Evolutionary conservation across 2,329 filamentous ascomycete species (phyloP), one percentile per base, ranked within the genome.

Genomic region (Coniochaeta ligniaria): DNA sequence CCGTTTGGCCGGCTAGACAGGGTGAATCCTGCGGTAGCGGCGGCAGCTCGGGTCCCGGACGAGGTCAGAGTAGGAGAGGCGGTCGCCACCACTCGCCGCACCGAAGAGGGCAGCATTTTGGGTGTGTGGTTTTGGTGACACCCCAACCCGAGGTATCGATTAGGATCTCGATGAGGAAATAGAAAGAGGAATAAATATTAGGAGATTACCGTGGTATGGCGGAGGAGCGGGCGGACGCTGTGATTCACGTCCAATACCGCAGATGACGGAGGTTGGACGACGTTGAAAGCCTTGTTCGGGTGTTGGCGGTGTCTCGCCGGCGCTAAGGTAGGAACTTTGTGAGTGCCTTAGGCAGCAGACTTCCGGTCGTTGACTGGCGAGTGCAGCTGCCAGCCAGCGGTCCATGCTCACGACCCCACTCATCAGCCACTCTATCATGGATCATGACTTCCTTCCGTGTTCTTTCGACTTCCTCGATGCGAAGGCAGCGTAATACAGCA

Each of bases 51-150:
- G 64, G 79, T 66, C 59, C 73, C 73, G 55, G 76, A 72, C 61
- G 75, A 72, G 57, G 79, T 75, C 59, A 78, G 71, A 65, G 80
- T 67, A 56, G 77, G 70, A 54, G 77, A 73, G 62, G 77, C 74
- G 66, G 77, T 72, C 66, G 76, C 71, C 64, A 78, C 79, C 63
- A 82, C 78, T 68, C 82, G 82, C 72, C 83, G 80, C 73, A 84
- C 76, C 69, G 82, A 83, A 60, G 77, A 77, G 68, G 81, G 80
- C 71, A 85, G 71, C 81, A 84, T 84, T 66, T 69, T 75, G 61
- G 64, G 66, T 35, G 52, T 17, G 47, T 59, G 24, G 38, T 38
- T 38, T 56, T 38, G 54, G n/a, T 14, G 54, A 38, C n/a, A 36
- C 31, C 33, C 38, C 54, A 38, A 36, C 47, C 47, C 47, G 35